These are phyloP conservation scores for Ramaria sp. DNA, from an alignment of 768 basidiomycete species.

Conservation along the genomic window DNA sequence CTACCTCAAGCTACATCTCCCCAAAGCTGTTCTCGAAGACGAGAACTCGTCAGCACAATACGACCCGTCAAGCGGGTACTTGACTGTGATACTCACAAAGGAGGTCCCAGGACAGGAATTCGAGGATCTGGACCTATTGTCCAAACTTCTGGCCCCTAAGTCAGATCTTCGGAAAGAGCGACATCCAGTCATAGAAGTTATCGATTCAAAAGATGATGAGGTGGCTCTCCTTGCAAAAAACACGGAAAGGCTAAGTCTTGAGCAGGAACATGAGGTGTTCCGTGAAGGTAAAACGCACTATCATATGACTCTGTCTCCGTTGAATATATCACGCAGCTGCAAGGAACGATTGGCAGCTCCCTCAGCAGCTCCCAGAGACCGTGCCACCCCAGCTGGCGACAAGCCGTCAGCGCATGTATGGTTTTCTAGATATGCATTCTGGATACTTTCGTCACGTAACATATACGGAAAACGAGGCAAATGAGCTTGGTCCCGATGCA, in stretches of 20 bases:
- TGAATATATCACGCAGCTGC: constrained; percentile 37
- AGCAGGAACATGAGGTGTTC: constrained; percentile 42
- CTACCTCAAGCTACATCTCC: constrained; percentile 72
- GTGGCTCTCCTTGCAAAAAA: constrained; percentile 32
- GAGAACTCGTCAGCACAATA: constrained; percentile 58
- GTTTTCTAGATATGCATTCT: constrained; percentile 64
- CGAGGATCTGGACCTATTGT: constrained; percentile 66
- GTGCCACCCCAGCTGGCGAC: constrained; percentile 17
- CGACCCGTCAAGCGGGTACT: constrained; percentile 67
- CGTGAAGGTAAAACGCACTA: constrained; percentile 34
- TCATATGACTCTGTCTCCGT: background rate
- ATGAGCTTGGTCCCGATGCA: constrained; percentile 61
- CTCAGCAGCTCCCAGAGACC: constrained; percentile 45
- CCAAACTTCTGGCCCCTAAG: constrained; percentile 64
- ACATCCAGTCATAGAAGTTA: constrained; percentile 48
- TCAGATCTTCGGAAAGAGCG: constrained; percentile 28
- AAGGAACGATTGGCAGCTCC: constrained; percentile 69
- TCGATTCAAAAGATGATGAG: constrained; percentile 21
- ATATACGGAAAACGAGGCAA: constrained; percentile 74
- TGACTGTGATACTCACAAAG: constrained; percentile 67
- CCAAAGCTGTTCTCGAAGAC: constrained; percentile 58
- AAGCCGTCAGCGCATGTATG: constrained; percentile 45
- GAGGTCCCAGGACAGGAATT: constrained; percentile 55
- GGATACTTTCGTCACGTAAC: constrained; percentile 66
- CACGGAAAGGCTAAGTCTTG: constrained; percentile 38